A percentile compares a stretch with the other conserved stretches of the same genome.
Conservation (phyloP, 768 basidiomycete genomes). For the Pleurotus tuber-regium region DNA sequence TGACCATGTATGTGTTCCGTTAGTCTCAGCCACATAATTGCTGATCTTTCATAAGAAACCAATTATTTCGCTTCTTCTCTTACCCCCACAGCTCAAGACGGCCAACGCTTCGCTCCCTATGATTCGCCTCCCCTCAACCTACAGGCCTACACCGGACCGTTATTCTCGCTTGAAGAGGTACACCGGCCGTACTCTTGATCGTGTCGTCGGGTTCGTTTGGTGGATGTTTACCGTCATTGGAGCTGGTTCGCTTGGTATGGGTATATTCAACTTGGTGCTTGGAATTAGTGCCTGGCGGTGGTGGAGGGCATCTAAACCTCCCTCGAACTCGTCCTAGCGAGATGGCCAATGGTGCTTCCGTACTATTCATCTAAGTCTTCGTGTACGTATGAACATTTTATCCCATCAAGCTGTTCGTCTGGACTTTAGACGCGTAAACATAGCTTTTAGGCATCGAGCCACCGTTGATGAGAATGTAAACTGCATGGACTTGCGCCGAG, state of each 20-base stretch:
- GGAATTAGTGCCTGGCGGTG: conserved; percentile 64
- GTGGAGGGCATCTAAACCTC: conserved; percentile 38
- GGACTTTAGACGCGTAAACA: too few species aligned
- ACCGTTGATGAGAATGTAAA: too few species aligned
- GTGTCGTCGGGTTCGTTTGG: conserved; percentile 78
- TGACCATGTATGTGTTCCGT: conserved; percentile 69
- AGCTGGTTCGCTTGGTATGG: conserved; percentile 69
- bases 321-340: conserved; percentile 8
- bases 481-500: too few species aligned
- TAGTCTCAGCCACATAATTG: background rate
- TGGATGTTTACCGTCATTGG: conserved; percentile 73
- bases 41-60: conserved; percentile 63
- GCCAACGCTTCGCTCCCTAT: conserved; percentile 33
- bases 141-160: conserved; percentile 53
- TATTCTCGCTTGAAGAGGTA: conserved; percentile 55
- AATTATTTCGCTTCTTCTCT: conserved; percentile 67
- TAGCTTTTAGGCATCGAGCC: too few species aligned
- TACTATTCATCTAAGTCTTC: background rate
- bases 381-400: too few species aligned
- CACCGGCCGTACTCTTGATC: conserved; percentile 65
- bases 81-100: conserved; percentile 42
- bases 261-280: conserved; percentile 70
- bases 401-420: too few species aligned
- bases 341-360: background rate
- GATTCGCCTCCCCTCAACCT: conserved; percentile 49